Evolutionary conservation across 106 monocot genomes (phyloP).

Genomic region (Apostasia ramifera): DNA sequence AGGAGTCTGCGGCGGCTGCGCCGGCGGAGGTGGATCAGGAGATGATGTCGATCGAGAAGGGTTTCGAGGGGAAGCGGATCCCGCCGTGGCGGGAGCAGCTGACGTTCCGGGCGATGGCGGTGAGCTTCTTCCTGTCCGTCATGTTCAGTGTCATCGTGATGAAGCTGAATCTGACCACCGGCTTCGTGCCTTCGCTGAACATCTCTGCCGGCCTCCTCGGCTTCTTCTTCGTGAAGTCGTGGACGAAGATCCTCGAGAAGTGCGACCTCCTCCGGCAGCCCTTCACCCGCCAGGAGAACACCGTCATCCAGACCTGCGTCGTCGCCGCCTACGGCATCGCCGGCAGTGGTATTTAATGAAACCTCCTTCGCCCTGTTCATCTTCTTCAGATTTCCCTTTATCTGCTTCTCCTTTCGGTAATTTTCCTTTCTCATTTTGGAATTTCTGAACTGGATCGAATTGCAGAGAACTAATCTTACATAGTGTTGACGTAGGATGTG

Average conservation of each 20-base stretch:
- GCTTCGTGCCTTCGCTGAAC: slow-evolving; percentile 38
- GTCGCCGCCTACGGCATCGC: slow-evolving; percentile 70
- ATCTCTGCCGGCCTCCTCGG: slow-evolving; percentile 26
- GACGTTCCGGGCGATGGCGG: slow-evolving; percentile 32
- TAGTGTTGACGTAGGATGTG: too few relatives aligned
- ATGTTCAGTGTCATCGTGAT: slow-evolving; percentile 23
- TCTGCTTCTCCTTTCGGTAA: not conserved
- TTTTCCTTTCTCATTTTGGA: not conserved
- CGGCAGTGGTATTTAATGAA: slow-evolving; percentile 38
- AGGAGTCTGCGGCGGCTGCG: not conserved
- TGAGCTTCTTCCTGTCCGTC: slow-evolving; percentile 34
- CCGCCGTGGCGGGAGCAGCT: slow-evolving; percentile 43
- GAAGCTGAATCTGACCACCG: slow-evolving; percentile 48
- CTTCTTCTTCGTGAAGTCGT: slow-evolving; percentile 53
- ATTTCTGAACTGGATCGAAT: not conserved
- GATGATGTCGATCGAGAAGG: slow-evolving; percentile 24
- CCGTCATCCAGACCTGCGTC: slow-evolving; percentile 92
- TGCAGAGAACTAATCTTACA: too few relatives aligned
- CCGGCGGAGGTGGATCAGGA: not conserved
- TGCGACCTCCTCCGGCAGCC: slow-evolving; percentile 50
- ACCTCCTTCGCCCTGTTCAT: too few relatives aligned
- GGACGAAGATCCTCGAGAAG: slow-evolving; percentile 52
- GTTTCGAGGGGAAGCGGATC: slow-evolving; percentile 28
- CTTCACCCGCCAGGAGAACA: slow-evolving; percentile 95
- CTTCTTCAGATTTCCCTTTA: too few relatives aligned